Conservation (phyloP, 2,329 filamentous ascomycete genomes). For the Clonostachys chloroleuca region DNA sequence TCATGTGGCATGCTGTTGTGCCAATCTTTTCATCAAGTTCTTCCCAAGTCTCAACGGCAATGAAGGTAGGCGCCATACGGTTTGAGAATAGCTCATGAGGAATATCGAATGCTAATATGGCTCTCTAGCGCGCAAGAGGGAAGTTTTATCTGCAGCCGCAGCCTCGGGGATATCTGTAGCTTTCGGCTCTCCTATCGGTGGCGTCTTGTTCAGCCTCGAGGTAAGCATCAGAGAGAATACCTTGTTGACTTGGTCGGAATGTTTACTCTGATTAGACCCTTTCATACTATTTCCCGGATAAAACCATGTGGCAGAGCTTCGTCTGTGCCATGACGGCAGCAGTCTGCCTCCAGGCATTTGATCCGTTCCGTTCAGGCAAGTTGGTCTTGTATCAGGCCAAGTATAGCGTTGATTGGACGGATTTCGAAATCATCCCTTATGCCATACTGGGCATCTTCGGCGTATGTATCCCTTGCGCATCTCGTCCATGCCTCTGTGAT, state of each 20-base stretch:
- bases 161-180: slow-evolving; percentile 91
- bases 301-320: slow-evolving; percentile 99
- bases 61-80: slow-evolving; percentile 55
- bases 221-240: slow-evolving; percentile 27
- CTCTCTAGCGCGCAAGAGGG: slow-evolving; percentile 74
- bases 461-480: slow-evolving; percentile 23
- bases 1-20: slow-evolving; percentile 94
- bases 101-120: slow-evolving; percentile 1
- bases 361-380: slow-evolving; percentile 93
- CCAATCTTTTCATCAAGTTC: slow-evolving; percentile 88
- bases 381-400: slow-evolving; percentile 95
- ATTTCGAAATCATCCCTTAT: slow-evolving; percentile 89
- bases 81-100: not conserved
- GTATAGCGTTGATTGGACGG: slow-evolving; percentile 88
- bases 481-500: slow-evolving; percentile 4
- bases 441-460: slow-evolving; percentile 81
- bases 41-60: slow-evolving; percentile 78
- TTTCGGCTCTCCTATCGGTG: slow-evolving; percentile 90
- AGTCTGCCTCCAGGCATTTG: slow-evolving; percentile 85
- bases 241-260: not conserved
- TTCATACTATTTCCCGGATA: slow-evolving; percentile 97
- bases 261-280: slow-evolving; percentile 56
- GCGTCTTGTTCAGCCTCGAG: slow-evolving; percentile 93
- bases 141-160: slow-evolving; percentile 87
- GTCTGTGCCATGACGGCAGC: slow-evolving; percentile 99